Conservation (phyloP, 2,329 filamentous ascomycete species). For the Penicillium sp. region DNA sequence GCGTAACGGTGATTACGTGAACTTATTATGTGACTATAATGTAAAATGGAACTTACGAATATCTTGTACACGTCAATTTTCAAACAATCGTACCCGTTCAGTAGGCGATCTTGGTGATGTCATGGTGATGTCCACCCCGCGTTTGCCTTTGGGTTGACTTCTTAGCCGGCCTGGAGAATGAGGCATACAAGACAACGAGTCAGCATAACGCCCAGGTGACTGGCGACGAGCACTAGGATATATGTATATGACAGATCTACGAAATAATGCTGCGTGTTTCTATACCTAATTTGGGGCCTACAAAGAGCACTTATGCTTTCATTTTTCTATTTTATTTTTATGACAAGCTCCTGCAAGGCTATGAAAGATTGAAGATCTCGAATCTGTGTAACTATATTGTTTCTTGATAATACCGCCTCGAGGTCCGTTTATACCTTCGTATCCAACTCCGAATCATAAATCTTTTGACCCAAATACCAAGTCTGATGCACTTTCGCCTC, state of each 20-base stretch:
- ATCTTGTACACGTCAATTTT: neutral
- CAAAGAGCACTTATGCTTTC: too few species aligned
- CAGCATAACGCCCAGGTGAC: neutral
- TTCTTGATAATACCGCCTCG: too few species aligned
- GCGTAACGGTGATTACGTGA: neutral
- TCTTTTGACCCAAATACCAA: constrained; percentile 45
- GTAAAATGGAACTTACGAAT: neutral
- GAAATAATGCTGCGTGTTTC: too few species aligned
- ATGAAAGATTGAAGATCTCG: too few species aligned
- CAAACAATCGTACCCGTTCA: neutral
- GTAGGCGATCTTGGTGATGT: neutral
- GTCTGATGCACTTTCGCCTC: constrained; percentile 45
- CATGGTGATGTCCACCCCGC: neutral
- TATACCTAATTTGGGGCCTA: too few species aligned
- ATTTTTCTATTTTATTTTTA: too few species aligned
- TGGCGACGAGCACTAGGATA: too few species aligned
- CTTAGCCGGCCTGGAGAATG: neutral
- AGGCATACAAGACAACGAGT: neutral
- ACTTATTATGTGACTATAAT: neutral
- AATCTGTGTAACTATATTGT: too few species aligned
- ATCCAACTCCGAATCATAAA: constrained; percentile 21
- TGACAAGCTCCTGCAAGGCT: too few species aligned
- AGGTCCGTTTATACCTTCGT: neutral
- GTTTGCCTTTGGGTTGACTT: neutral
- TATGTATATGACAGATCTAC: too few species aligned